Evolutionary conservation across 345 rosid species (phyloP).

Genomic region (Ceriops zippeliana): DNA sequence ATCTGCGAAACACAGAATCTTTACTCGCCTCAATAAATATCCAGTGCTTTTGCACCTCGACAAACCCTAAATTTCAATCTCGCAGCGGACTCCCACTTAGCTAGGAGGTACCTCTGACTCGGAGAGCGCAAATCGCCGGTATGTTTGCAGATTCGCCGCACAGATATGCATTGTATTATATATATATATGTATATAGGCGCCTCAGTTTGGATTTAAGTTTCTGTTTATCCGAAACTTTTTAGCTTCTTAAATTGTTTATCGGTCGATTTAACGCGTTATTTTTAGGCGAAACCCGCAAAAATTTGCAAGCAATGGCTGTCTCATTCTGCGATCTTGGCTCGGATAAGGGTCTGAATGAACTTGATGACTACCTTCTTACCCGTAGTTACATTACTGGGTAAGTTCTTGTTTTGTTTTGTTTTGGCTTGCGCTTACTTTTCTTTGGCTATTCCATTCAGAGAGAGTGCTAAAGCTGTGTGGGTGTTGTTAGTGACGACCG

Average conservation of each 20-base stretch:
- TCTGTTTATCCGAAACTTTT: no score
- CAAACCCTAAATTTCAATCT: slow-evolving; percentile 7
- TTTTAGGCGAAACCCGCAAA: background rate
- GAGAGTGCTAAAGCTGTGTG: background rate
- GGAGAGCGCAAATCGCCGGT: background rate
- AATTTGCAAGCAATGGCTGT: slow-evolving; percentile 47
- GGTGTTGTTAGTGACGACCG: background rate
- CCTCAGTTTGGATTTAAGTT: no score
- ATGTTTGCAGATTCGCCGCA: background rate
- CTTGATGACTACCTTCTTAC: slow-evolving; percentile 81
- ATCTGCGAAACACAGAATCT: background rate
- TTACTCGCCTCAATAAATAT: background rate
- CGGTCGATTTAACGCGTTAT: background rate
- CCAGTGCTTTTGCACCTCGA: fast-evolving
- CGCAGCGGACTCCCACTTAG: background rate
- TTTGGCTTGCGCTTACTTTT: background rate
- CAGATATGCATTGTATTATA: no score
- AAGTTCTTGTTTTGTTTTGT: background rate
- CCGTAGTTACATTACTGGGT: slow-evolving; percentile 88
- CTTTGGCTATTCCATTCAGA: background rate
- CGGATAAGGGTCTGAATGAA: slow-evolving; percentile 71
- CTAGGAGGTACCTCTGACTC: background rate
- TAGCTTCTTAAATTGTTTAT: no score
- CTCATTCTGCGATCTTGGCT: slow-evolving; percentile 44
- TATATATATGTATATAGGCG: no score